Base-by-base conservation (phyloP, 495 filamentous ascomycete genomes). In the Aspergillus diversus region DNA sequence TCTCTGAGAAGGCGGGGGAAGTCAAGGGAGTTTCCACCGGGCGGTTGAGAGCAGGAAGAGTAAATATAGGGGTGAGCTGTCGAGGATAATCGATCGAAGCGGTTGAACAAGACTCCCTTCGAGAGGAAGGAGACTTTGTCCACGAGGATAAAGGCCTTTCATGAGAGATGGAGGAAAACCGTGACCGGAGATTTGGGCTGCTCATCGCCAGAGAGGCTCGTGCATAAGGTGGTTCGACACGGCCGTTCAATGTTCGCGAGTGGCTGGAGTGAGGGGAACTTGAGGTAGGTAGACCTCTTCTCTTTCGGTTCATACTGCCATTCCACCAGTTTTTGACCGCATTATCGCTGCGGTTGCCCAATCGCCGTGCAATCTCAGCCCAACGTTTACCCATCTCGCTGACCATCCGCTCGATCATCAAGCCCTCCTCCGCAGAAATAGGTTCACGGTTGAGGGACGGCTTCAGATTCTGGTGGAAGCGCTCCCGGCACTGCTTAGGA, bases 291-390 rank as follows among this genome's bases (percentile, higher is more conserved):
- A 76, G 78, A 71, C 74, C 82, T 66, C 79, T 73, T 57, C 75
- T 72, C 69, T 80, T 82, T 67, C 93, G 86, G 77, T 97, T 97
- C 87, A 92, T 89, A 71, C 90, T 91, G 37, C 95, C 94, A 75
- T 99, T 98, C 92, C 92, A 97, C 92, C 93, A 98, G 77, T 99
- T 99, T 86, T 99, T 99, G 55, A 99, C 93, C 35, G 92, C 91
- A 71, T 99, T 99, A 81, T 99, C 95, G 78, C 93, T 97, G 67
- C 95, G 87, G 63, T 93, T 94, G 16, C 89, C 85, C 27, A 99
- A 85, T 16, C 85, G 80, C 68, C 95, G 85, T 32, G 95, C 93
- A 66, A 99, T 98, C 67, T 97, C 92, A 4, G 95, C 95, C 95
- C 95, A 99, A 32, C 90, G 83, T 77, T 92, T 96, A 52, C 95